Evolutionary conservation across 1,139 yeast genomes (phyloP).

Genomic region (Spencermartinsiella ligniputridi): DNA sequence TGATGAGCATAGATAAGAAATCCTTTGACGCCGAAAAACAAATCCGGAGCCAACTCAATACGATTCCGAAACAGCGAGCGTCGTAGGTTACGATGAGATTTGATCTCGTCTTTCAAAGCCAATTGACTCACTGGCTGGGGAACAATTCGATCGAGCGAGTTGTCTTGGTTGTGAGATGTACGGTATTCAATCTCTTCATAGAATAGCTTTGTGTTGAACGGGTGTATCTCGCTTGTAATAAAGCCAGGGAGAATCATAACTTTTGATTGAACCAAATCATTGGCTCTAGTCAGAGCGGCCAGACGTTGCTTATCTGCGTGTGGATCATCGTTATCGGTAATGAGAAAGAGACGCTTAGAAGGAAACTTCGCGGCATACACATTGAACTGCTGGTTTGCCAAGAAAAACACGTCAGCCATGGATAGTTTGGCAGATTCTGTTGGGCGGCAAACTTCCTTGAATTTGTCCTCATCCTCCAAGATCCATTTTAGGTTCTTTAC

Average conservation of each 20-base stretch:
- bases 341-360: conserved; percentile 42
- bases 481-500: conserved; percentile 26
- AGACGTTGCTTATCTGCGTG: conserved; percentile 32
- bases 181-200: conserved; percentile 42
- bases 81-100: conserved; percentile 55
- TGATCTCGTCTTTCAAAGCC: conserved; percentile 47
- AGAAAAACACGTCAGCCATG: conserved; percentile 27
- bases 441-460: conserved; percentile 12
- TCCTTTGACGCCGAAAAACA: conserved; percentile 68
- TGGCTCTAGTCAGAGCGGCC: conserved; percentile 53
- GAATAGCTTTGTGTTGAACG: conserved; percentile 52
- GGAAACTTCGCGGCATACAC: conserved; percentile 18
- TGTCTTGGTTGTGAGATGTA: conserved; percentile 6
- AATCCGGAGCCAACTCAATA: conserved; percentile 44
- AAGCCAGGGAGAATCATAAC: conserved; percentile 65
- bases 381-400: conserved; percentile 27
- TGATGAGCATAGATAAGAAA: conserved; percentile 60
- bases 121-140: conserved; percentile 31
- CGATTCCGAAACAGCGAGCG: conserved; percentile 62
- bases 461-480: conserved; percentile 19
- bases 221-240: conserved; percentile 36
- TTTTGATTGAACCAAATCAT: conserved; percentile 39
- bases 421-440: conserved; percentile 11
- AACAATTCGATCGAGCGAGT: conserved; percentile 3
- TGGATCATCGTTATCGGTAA: conserved; percentile 60